phyloP scores from a whole-genome alignment of 2,329 filamentous ascomycete species.

The Dactylellina sp. region DNA sequence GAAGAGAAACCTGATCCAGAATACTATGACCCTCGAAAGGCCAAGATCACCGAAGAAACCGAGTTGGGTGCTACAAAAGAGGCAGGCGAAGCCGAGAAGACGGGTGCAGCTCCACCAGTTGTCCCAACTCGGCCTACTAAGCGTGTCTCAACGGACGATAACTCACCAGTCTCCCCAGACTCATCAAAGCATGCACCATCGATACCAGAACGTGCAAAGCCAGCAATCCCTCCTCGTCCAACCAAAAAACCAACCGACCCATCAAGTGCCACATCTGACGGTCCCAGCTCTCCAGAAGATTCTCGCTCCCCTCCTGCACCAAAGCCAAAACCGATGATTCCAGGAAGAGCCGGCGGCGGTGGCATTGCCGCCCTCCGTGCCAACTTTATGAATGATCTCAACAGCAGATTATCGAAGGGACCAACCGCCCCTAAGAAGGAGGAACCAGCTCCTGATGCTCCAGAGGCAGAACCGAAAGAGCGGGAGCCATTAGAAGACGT shows the following conservation, averaged over 20 bases:
- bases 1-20: slow-evolving; percentile 70
- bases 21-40: slow-evolving; percentile 64
- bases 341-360: slow-evolving; percentile 78
- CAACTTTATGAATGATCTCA: slow-evolving; percentile 91
- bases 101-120: slow-evolving; percentile 15
- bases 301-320: slow-evolving; percentile 30
- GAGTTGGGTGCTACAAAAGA: slow-evolving; percentile 12
- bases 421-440: slow-evolving; percentile 76
- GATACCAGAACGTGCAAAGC: slow-evolving; percentile 59
- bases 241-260: slow-evolving; percentile 64
- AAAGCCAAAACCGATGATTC: slow-evolving; percentile 86
- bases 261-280: slow-evolving; percentile 67
- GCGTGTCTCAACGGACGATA: slow-evolving; percentile 55
- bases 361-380: slow-evolving; percentile 94
- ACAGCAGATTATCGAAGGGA: slow-evolving; percentile 86
- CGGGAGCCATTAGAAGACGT: slow-evolving; percentile 82
- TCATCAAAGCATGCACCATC: slow-evolving; percentile 30
- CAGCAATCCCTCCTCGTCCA: slow-evolving; percentile 60
- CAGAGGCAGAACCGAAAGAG: slow-evolving; percentile 35
- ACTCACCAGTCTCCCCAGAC: slow-evolving; percentile 57
- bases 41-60: slow-evolving; percentile 37
- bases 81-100: slow-evolving; percentile 21
- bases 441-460: slow-evolving; percentile 63
- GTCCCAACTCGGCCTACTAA: slow-evolving; percentile 34
- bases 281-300: slow-evolving; percentile 52